phyloP scores from a whole-genome alignment of 2,329 filamentous ascomycete species.

The Diplocarpon mali region DNA sequence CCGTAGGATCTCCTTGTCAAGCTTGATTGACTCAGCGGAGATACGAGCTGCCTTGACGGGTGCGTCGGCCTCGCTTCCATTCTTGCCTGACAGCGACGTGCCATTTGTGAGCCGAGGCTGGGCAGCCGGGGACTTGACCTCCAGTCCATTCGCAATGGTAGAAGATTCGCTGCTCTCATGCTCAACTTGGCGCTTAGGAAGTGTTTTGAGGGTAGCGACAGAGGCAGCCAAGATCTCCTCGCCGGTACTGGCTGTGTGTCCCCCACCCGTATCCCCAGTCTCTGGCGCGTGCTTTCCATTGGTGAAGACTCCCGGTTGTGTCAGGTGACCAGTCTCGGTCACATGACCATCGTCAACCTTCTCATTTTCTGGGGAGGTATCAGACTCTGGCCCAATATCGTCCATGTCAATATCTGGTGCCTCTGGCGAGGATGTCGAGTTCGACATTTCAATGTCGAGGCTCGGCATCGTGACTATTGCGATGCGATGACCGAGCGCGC shows the following conservation, averaged over 20 bases:
- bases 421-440: neutral
- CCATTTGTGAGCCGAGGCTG: too few relatives aligned
- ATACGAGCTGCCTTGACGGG: neutral
- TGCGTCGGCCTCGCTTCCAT: neutral
- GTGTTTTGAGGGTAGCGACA: neutral
- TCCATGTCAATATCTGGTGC: conserved; percentile 2
- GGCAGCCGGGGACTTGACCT: too few relatives aligned
- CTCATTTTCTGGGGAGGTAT: neutral
- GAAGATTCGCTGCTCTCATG: neutral
- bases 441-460: conserved; percentile 2
- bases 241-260: neutral
- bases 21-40: conserved; percentile 2
- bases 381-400: neutral
- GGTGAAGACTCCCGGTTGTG: neutral
- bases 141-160: neutral
- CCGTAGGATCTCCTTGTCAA: conserved; percentile 14
- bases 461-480: conserved; percentile 1
- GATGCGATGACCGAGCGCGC: neutral
- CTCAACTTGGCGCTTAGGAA: neutral
- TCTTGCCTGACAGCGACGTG: too few relatives aligned
- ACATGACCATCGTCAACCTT: neutral
- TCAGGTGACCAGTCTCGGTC: neutral
- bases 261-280: neutral
- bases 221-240: neutral
- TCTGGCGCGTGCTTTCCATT: neutral